Evolutionary conservation across 192 early-diverging fungal genomes (phyloP).

Genomic region (Linnemannia zychae): DNA sequence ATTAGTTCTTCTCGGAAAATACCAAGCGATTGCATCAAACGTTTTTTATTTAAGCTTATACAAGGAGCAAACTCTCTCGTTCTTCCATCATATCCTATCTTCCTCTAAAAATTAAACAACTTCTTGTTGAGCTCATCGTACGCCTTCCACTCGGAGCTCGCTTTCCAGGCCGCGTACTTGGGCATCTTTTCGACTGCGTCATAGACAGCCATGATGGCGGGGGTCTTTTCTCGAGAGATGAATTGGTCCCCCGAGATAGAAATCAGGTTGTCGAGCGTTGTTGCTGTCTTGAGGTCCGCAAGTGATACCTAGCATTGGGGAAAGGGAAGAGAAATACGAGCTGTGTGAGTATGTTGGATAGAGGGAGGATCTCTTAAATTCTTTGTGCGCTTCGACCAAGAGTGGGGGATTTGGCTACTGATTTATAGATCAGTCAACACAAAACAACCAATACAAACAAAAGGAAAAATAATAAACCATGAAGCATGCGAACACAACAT

Average conservation of each 20-base stretch:
- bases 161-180: conserved; percentile 31
- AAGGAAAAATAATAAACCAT: too few relatives aligned
- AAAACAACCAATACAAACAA: neutral
- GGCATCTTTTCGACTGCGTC: conserved; percentile 23
- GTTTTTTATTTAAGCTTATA: too few relatives aligned
- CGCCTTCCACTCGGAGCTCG: conserved; percentile 13
- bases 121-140: conserved; percentile 15
- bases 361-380: too few relatives aligned
- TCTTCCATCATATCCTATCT: neutral
- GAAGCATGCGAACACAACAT: too few relatives aligned
- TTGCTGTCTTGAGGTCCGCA: conserved; percentile 36
- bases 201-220: conserved; percentile 30
- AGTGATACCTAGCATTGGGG: conserved; percentile 9
- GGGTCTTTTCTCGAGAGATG: conserved; percentile 30
- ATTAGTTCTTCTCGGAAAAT: too few relatives aligned
- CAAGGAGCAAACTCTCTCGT: neutral
- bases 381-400: neutral
- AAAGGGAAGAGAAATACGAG: neutral
- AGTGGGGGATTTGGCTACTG: too few relatives aligned
- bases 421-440: neutral
- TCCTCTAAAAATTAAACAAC: conserved; percentile 12
- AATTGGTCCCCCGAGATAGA: conserved; percentile 6
- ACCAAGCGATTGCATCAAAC: too few relatives aligned
- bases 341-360: neutral
- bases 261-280: conserved; percentile 13